These are phyloP conservation scores for Orbilia oligospora DNA, from an alignment of 2,329 filamentous ascomycete species.

Conservation along the genomic window DNA sequence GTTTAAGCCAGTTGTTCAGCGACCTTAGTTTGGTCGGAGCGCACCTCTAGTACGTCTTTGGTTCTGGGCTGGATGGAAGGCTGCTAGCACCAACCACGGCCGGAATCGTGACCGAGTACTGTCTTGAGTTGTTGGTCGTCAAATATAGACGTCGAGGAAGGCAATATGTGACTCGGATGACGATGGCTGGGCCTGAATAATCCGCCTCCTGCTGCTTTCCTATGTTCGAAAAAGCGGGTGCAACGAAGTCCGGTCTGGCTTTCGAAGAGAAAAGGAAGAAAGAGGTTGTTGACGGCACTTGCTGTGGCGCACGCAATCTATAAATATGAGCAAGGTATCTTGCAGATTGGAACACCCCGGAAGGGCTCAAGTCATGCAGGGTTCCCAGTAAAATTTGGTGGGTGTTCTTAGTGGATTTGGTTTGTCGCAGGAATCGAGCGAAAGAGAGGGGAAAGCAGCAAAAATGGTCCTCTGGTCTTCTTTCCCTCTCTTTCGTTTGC, in stretches of 20 bases:
- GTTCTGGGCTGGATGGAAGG: conserved; percentile 42
- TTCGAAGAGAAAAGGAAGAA: conserved; percentile 46
- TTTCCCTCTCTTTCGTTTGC: conserved; percentile 26
- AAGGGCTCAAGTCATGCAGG: conserved; percentile 59
- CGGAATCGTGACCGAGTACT: conserved; percentile 44
- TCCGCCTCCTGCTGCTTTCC: conserved; percentile 45
- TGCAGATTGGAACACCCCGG: conserved; percentile 53
- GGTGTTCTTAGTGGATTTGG: conserved; percentile 55
- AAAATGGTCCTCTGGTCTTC: conserved; percentile 27
- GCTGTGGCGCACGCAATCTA: conserved; percentile 61
- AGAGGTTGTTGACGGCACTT: conserved; percentile 57
- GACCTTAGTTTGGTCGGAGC: conserved; percentile 32
- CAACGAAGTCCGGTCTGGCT: conserved; percentile 53
- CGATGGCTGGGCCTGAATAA: conserved; percentile 53
- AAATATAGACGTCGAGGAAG: conserved; percentile 46
- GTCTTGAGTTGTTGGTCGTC: conserved; percentile 34
- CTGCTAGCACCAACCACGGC: conserved; percentile 58
- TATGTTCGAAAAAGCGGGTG: conserved; percentile 46
- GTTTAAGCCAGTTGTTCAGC: conserved; percentile 59
- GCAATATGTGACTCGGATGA: conserved; percentile 49
- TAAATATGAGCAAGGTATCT: conserved; percentile 61
- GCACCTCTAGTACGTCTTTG: conserved; percentile 58
- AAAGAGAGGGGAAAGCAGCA: conserved; percentile 44
- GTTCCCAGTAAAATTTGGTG: conserved; percentile 60
- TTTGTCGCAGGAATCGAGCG: conserved; percentile 59